Evolutionary conservation across 805 yeast species (phyloP).

Genomic region (Candida adriatica): DNA sequence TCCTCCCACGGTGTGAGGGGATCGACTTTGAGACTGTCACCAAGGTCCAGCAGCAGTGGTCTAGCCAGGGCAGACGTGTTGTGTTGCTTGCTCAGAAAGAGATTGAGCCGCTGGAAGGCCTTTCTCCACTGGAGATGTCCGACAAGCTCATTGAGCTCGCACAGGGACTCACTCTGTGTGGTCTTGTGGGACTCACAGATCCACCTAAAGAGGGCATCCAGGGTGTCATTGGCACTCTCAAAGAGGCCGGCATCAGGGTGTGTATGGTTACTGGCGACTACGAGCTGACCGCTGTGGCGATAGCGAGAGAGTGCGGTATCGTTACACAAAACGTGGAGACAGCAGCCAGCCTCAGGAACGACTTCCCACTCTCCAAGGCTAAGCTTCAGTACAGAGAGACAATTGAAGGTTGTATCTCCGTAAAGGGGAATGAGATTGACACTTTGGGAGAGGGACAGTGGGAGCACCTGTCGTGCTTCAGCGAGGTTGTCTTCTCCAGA

Average conservation of each 20-base stretch:
- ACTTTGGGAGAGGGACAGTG: constrained; percentile 33
- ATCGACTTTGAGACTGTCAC: constrained; percentile 13
- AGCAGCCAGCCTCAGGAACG: constrained; percentile 16
- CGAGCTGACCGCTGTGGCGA: constrained; percentile 43
- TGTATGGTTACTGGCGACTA: constrained; percentile 49
- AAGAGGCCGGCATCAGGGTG: constrained; percentile 34
- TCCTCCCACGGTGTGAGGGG: constrained; percentile 27
- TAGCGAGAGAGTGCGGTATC: constrained; percentile 39
- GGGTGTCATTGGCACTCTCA: constrained; percentile 27
- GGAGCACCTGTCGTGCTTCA: constrained; percentile 31
- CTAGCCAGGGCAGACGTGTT: constrained; percentile 34
- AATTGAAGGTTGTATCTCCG: constrained; percentile 25
- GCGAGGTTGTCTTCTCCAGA: constrained; percentile 33
- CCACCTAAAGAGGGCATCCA: constrained; percentile 34
- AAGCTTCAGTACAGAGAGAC: constrained; percentile 9
- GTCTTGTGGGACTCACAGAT: constrained; percentile 37
- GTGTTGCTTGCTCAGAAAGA: constrained; percentile 30
- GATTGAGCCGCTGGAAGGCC: constrained; percentile 12
- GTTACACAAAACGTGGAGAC: constrained; percentile 16
- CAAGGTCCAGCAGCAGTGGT: constrained; percentile 28
- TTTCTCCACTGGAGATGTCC: constrained; percentile 8
- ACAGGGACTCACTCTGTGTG: constrained; percentile 26
- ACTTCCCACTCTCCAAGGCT: constrained; percentile 6
- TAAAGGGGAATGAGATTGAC: constrained; percentile 29
- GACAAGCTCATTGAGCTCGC: constrained; percentile 11